phyloP scores from a whole-genome alignment of 352 stramenopile species.

The Discostella stelligera region DNA sequence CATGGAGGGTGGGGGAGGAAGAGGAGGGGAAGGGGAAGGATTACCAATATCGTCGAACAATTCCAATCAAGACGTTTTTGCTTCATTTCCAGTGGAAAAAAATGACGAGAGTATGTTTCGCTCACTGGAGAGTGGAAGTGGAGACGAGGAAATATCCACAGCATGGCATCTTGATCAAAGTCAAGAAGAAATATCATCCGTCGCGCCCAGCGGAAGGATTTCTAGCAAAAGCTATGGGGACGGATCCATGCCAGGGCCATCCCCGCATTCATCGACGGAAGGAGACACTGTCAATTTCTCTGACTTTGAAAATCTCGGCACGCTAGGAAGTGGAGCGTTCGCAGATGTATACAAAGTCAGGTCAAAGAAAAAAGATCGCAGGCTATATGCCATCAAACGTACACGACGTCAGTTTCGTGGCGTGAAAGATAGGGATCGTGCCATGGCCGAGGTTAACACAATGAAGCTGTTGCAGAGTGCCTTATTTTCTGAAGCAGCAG shows the following conservation, averaged over 20 bases:
- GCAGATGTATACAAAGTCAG: slow-evolving; percentile 78
- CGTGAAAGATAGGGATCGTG: slow-evolving; percentile 67
- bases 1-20: not conserved
- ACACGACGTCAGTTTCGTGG: slow-evolving; percentile 74
- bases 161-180: slow-evolving; percentile 5
- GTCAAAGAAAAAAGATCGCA: slow-evolving; percentile 51
- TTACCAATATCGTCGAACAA: not conserved
- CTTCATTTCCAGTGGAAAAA: slow-evolving; percentile 34
- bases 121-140: slow-evolving; percentile 17
- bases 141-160: not conserved
- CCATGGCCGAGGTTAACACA: slow-evolving; percentile 68
- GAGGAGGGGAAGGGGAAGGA: not conserved
- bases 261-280: not conserved
- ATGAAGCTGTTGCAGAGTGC: slow-evolving; percentile 77
- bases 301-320: slow-evolving; percentile 69
- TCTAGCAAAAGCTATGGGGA: slow-evolving; percentile 1
- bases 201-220: not conserved
- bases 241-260: slow-evolving; percentile 2
- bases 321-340: slow-evolving; percentile 74
- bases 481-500: slow-evolving; percentile 21
- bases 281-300: slow-evolving; percentile 39
- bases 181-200: slow-evolving; percentile 18
- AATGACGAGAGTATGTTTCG: slow-evolving; percentile 35
- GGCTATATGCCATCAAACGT: slow-evolving; percentile 74
- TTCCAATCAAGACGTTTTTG: slow-evolving; percentile 5